Evolutionary conservation across 148 eudicot species (phyloP).

Genomic region (Oxyria digyna): DNA sequence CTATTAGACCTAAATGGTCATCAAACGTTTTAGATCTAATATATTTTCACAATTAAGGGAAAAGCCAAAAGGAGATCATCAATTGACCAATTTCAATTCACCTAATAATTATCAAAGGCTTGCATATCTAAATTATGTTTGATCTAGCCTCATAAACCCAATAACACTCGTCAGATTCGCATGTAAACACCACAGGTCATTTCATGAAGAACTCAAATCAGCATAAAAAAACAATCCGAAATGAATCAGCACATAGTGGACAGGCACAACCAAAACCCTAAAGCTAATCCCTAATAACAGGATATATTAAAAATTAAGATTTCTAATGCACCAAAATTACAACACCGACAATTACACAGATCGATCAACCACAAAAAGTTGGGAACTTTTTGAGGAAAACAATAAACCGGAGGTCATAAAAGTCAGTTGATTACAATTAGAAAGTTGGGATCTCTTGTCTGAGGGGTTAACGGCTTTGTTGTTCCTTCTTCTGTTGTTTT

Average conservation of each 20-base stretch:
- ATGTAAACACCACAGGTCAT: not conserved
- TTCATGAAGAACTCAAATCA: not conserved
- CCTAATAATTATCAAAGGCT: not conserved
- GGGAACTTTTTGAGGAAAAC: not conserved
- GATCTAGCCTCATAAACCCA: not conserved
- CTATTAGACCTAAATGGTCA: no score
- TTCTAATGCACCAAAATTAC: not conserved
- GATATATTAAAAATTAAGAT: not conserved
- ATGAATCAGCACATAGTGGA: not conserved
- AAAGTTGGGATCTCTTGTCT: not conserved
- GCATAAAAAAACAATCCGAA: not conserved
- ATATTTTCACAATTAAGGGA: no score
- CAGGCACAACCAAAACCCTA: not conserved
- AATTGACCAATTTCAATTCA: not conserved
- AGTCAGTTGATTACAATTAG: not conserved
- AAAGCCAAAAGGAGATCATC: no score
- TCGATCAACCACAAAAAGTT: not conserved
- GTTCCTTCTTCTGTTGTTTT: not conserved
- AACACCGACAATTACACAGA: not conserved
- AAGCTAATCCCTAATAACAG: not conserved
- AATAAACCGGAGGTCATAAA: not conserved
- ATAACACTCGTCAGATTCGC: not conserved
- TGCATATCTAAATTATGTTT: not conserved
- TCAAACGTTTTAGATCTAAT: no score
- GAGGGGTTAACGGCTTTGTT: not conserved